A percentile compares a stretch with the other conserved stretches of the same genome.
These are phyloP conservation scores for Noccaea caerulescens DNA, from an alignment of 345 rosid species.

Conservation along the genomic window DNA sequence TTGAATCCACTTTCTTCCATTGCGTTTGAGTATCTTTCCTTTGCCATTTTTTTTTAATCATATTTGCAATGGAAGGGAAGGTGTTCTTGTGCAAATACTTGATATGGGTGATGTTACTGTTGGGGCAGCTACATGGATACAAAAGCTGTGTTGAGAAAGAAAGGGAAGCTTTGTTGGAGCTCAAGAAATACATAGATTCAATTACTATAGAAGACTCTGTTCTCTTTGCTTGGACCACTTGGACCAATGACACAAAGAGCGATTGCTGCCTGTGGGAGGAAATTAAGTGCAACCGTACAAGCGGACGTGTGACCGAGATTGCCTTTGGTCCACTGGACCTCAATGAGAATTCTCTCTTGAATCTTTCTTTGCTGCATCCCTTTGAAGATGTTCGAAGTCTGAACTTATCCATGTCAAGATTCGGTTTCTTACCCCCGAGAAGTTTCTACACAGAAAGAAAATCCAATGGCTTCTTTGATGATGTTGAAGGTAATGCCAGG, in stretches of 20 bases:
- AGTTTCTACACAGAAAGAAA: no score
- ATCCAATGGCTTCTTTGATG: conserved; percentile 25
- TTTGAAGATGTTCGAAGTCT: conserved; percentile 28
- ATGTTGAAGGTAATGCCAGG: conserved; percentile 14
- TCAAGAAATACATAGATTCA: background rate
- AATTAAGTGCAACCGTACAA: no score
- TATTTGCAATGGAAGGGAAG: background rate
- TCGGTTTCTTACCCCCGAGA: background rate
- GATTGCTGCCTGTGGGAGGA: conserved; percentile 2
- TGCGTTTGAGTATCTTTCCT: no score
- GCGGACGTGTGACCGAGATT: no score
- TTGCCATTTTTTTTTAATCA: no score
- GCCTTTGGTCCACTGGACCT: background rate
- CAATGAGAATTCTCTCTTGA: conserved; percentile 5
- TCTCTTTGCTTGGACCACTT: conserved; percentile 5
- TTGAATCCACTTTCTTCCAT: no score
- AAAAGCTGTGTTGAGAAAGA: conserved; percentile 1
- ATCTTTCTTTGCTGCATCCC: conserved; percentile 27
- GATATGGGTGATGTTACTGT: conserved; percentile 11
- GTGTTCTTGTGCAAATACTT: background rate
- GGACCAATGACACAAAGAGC: conserved; percentile 1
- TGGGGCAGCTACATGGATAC: conserved; percentile 10
- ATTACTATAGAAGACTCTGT: background rate
- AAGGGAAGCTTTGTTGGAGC: conserved; percentile 8
- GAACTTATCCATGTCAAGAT: background rate